phyloP scores from a whole-genome alignment of 441 rosid genomes.

The Macaranga tanarius region DNA sequence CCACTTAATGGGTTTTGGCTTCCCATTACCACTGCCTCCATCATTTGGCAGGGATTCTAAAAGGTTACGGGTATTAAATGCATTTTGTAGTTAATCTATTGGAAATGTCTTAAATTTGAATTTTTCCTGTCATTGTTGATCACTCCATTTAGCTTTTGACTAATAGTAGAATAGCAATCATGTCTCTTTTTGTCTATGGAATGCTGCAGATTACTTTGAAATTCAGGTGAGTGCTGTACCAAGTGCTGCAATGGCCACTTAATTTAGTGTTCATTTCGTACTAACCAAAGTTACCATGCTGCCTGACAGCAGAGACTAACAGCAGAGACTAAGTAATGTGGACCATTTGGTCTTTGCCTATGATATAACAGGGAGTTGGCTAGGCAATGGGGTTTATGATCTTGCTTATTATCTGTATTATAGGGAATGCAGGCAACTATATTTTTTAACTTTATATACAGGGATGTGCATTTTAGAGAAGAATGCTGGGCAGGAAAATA shows the following conservation, averaged over 20 bases:
- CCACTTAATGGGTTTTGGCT: not conserved
- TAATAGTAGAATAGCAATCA: not conserved
- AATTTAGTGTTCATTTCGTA: not conserved
- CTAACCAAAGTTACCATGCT: not conserved
- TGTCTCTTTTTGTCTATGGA: not conserved
- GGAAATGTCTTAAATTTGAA: not conserved
- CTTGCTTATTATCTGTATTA: not conserved
- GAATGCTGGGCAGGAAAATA: not conserved
- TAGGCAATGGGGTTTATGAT: not conserved
- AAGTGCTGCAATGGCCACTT: not conserved
- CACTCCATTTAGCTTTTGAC: not conserved
- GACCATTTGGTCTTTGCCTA: not conserved
- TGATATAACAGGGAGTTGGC: not conserved
- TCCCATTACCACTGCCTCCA: not conserved
- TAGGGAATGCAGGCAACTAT: not conserved
- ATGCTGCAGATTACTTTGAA: not conserved
- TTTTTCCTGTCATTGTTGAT: not conserved
- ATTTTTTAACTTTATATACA: too few species aligned
- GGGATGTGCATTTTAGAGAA: not conserved
- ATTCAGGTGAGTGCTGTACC: not conserved
- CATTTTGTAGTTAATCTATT: not conserved
- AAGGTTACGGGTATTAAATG: not conserved
- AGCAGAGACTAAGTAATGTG: not conserved
- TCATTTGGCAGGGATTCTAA: not conserved
- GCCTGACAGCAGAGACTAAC: not conserved